Evolutionary conservation across 345 rosid genomes (phyloP).

Genomic region (Hevea brasiliensis): DNA sequence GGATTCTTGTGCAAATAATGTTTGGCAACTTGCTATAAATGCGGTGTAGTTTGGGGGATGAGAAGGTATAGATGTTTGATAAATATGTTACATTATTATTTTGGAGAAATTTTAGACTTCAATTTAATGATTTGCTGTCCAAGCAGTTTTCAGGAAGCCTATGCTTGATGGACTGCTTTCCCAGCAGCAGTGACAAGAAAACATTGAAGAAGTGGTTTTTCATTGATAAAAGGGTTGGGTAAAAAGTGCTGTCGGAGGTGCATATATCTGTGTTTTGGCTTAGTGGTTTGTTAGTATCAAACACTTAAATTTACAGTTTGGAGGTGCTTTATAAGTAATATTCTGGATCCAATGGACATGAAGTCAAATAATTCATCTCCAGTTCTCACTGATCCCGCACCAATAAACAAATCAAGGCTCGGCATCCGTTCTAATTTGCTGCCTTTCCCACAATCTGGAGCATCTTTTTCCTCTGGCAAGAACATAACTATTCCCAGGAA

Average conservation of each 20-base stretch:
- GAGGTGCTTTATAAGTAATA: constrained; percentile 28
- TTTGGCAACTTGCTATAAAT: constrained; percentile 36
- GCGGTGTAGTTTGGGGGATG: constrained; percentile 57
- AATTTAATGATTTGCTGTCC: constrained; percentile 12
- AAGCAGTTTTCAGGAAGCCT: constrained; percentile 49
- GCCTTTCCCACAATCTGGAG: constrained; percentile 48
- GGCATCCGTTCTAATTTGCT: constrained; percentile 51
- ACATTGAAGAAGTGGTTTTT: constrained; percentile 95
- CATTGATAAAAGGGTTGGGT: constrained; percentile 86
- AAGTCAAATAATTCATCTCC: constrained; percentile 68
- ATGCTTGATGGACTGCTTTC: constrained; percentile 68
- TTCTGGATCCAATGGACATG: constrained; percentile 54
- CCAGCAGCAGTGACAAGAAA: constrained; percentile 71
- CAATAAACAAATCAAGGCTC: constrained; percentile 64
- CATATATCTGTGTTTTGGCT: constrained; percentile 18
- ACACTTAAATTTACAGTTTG: constrained; percentile 6
- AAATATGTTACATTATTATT: not conserved
- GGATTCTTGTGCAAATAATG: constrained; percentile 30
- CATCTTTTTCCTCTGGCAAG: constrained; percentile 53
- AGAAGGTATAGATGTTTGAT: constrained; percentile 42
- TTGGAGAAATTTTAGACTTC: not conserved
- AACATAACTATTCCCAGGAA: constrained; percentile 47
- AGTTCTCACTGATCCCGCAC: constrained; percentile 63
- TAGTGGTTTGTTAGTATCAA: constrained; percentile 17
- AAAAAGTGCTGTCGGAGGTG: constrained; percentile 16